Evolutionary conservation across 78 protist genomes (phyloP), one percentile per base, ranked within the genome.

Genomic region (Cavenderia fasciculata): DNA sequence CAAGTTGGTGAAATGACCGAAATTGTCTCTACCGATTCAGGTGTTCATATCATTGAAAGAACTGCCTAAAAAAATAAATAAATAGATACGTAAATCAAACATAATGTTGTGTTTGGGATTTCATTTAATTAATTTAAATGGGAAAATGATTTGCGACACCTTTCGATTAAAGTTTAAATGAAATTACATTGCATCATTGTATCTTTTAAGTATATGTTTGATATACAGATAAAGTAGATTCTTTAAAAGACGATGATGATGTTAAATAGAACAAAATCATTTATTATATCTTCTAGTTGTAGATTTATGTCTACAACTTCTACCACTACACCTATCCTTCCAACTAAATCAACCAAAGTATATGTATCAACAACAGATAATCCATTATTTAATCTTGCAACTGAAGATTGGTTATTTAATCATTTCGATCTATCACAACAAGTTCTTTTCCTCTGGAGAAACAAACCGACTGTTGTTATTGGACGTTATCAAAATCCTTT

Each of bases 41-140:
- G 98, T 51, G 77, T 93, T 29, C 98, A 96, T 86, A 79, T 96
- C 46, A 96, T 96, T 73, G 73, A 71, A 78, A 75, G 98, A 59
- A 74, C 79, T 0, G 92, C 85, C 21, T 95, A 56, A 52, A 10
- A 12, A 51, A 12, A 7, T 38, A 6, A 31, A 12, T 8, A 8
- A 51, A 59, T 14, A 59, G 33, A 38, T 38, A 11, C 66, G 11
- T 7, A 11, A 59, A 14, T 7, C 7, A n/a, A n/a, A n/a, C n/a
- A n/a, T n/a, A n/a, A n/a, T n/a, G n/a, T n/a, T n/a, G n/a, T n/a
- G n/a, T n/a, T n/a, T n/a, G n/a, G n/a, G n/a, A n/a, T n/a, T n/a
- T n/a, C n/a, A n/a, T n/a, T n/a, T n/a, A n/a, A n/a, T n/a, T n/a
- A n/a, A n/a, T n/a, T n/a, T n/a, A n/a, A n/a, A n/a, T n/a, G n/a